These are phyloP conservation scores for Castanopsis chinensis DNA, from an alignment of 306 rosid species.

Conservation along the genomic window DNA sequence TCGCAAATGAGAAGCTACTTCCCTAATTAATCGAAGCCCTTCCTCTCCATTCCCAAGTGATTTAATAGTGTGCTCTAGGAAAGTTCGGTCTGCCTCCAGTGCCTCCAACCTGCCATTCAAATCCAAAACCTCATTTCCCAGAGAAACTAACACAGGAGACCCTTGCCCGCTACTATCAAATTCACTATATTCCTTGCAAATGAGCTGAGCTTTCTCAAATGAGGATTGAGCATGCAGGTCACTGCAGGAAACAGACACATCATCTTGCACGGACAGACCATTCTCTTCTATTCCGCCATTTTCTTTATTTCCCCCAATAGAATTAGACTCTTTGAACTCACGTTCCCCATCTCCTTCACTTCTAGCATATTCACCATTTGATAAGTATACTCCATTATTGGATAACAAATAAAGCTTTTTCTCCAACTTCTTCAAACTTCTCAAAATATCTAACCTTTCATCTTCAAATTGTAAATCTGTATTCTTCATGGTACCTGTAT, in stretches of 20 bases:
- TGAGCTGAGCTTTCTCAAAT: slow-evolving; percentile 23
- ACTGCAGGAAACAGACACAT: slow-evolving; percentile 25
- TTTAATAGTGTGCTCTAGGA: slow-evolving; percentile 61
- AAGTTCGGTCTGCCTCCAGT: slow-evolving; percentile 59
- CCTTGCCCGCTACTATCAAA: slow-evolving; percentile 22
- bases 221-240: slow-evolving; percentile 25
- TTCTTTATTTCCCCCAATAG: slow-evolving; percentile 23
- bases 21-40: slow-evolving; percentile 66
- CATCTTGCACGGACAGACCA: slow-evolving; percentile 28
- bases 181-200: slow-evolving; percentile 33
- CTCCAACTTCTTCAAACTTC: slow-evolving; percentile 68
- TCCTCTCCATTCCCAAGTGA: slow-evolving; percentile 54
- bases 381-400: slow-evolving; percentile 11
- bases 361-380: slow-evolving; percentile 30
- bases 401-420: slow-evolving; percentile 53
- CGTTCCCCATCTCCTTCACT: slow-evolving; percentile 17
- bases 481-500: slow-evolving; percentile 28
- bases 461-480: slow-evolving; percentile 46
- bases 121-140: slow-evolving; percentile 33
- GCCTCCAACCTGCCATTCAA: slow-evolving; percentile 58
- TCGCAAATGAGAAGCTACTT: slow-evolving; percentile 66
- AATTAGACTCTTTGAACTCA: slow-evolving; percentile 1
- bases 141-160: slow-evolving; percentile 32
- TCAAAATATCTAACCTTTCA: slow-evolving; percentile 53
- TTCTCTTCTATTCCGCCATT: slow-evolving; percentile 21